Evolutionary conservation across 2,329 filamentous ascomycete species (phyloP).

Genomic region (Paramyrothecium roridum): DNA sequence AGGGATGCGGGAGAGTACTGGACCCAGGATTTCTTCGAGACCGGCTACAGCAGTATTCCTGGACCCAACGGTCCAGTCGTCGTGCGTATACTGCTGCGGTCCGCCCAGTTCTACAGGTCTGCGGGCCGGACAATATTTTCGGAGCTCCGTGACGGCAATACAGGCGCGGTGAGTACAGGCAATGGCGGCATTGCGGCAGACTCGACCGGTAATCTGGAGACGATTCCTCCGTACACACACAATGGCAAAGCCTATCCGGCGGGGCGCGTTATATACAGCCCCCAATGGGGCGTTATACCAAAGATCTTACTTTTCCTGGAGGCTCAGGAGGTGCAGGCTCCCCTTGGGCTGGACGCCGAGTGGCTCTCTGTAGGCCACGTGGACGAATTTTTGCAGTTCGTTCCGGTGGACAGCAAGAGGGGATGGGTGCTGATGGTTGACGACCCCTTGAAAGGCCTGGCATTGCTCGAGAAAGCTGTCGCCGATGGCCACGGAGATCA

Average conservation of each 20-base stretch:
- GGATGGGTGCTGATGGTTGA: conserved; percentile 20
- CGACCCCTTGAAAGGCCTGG: conserved; percentile 15
- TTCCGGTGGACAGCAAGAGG: conserved; percentile 16
- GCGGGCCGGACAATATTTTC: conserved; percentile 28
- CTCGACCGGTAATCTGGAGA: conserved; percentile 29
- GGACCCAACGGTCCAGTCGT: conserved; percentile 25
- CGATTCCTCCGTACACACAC: conserved; percentile 28
- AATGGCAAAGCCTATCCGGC: conserved; percentile 14
- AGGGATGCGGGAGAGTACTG: conserved; percentile 22
- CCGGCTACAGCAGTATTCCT: conserved; percentile 34
- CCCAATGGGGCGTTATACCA: conserved; percentile 5
- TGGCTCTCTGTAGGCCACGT: conserved; percentile 23
- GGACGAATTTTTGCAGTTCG: conserved; percentile 25
- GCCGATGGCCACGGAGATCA: conserved; percentile 11
- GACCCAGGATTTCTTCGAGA: conserved; percentile 37
- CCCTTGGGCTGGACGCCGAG: conserved; percentile 25
- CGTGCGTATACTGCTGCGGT: conserved; percentile 28
- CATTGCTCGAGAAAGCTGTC: conserved; percentile 11
- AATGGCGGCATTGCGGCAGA: conserved; percentile 11
- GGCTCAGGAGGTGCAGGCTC: conserved; percentile 30
- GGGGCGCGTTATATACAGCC: conserved; percentile 16
- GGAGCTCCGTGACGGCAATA: conserved; percentile 19
- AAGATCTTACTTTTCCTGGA: conserved; percentile 23
- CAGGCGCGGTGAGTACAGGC: conserved; percentile 25
- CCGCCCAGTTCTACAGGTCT: conserved; percentile 19